Evolutionary conservation across 805 yeast species (phyloP), one percentile per base, ranked within the genome.

Genomic region (Candida nanaspora): DNA sequence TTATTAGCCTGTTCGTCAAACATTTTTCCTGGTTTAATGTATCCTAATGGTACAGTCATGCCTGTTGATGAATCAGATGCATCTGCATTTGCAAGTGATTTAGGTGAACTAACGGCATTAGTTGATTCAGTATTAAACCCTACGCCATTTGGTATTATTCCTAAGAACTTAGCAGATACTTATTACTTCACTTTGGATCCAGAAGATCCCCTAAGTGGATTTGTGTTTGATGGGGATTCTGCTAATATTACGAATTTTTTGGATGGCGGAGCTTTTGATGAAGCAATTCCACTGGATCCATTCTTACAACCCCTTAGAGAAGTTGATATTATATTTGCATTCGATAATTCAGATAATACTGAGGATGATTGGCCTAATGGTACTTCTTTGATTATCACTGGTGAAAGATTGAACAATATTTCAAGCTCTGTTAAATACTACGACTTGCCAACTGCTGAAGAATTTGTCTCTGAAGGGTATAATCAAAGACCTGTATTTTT

Each of bases 1-100:
- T 56, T 85, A 21, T 63, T 83, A 59, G 95, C 89, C 19, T 74
- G 93, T 6, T 84, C 95, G 2, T 79, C 93, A 3, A 71, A 87
- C 4, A 61, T 85, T 35, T 81, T 86, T 65, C 49, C 56, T 9
- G 44, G 34, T 15, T 22, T 33, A 4, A 5, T 33, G 5, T 21
- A 33, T 33, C 18, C 35, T 4, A 33, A 33, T 22, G 35, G 35
- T 5, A 14, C 35, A 8, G 16, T 21, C 14, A 21, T 18, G 10
- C 20, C 29, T 3, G 28, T 20, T 20, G 21, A 34, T 15, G 21
- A n/a, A n/a, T n/a, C n/a, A n/a, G n/a, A 21, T 21, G 15, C 27
- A 21, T 18, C 22, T 31, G 26, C 4, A 21, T 19, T 32, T 19
- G 34, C 25, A 4, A 8, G n/a, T 7, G 34, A 18, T 19, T 19